Base-by-base conservation (phyloP, 352 stramenopile genomes). In the Phytopythium vexans region DNA sequence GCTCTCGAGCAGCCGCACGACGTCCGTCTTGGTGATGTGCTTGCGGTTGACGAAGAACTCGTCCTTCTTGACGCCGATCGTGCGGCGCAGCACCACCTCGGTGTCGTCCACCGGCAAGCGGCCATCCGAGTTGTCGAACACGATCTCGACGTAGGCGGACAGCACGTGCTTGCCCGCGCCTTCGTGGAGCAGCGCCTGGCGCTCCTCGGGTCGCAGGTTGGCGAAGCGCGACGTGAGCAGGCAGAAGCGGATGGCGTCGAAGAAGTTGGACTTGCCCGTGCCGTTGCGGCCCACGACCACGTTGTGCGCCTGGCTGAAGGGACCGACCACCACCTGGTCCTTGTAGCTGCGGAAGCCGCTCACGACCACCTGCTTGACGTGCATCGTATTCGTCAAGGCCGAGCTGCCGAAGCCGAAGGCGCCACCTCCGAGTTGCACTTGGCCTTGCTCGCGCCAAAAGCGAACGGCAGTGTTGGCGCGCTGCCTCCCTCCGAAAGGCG, bases 31-130 rank as follows among this genome's bases (percentile, higher is more conserved):
- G 45, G 87, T 97, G 49, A 98, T 97, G 49, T 98, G 92, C 68
- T 99, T 99, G 51, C 94, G 83, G 68, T 99, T 99, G 14, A 99
- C 81, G 67, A 99, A 99, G 76, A 99, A 99, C 71, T 99, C 97
- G 79, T 99, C 98, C 74, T 99, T 99, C 76, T 99, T 99, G 51
- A 98, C 85, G 48, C 98, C 97, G 41, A 99, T 97, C n/a, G 96
- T 99, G 36, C 98, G 94, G 49, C 97, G 89, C 56, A 99, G 70
- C 35, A 97, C 83, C 14, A 99, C 97, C 52, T 97, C 92, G 39
- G 94, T 74, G 38, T 82, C 86, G 58, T 98, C 92, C 47, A 97
- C 83, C 6, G 85, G 89, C 60, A 99, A 84, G 0, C 97, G 87
- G 15, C 95, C 79, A 62, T 99, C 97, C n/a, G 82, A 88, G 68